Evolutionary conservation across 306 rosid genomes (phyloP), one percentile per base, ranked within the genome.

Genomic region (Urtica urens): DNA sequence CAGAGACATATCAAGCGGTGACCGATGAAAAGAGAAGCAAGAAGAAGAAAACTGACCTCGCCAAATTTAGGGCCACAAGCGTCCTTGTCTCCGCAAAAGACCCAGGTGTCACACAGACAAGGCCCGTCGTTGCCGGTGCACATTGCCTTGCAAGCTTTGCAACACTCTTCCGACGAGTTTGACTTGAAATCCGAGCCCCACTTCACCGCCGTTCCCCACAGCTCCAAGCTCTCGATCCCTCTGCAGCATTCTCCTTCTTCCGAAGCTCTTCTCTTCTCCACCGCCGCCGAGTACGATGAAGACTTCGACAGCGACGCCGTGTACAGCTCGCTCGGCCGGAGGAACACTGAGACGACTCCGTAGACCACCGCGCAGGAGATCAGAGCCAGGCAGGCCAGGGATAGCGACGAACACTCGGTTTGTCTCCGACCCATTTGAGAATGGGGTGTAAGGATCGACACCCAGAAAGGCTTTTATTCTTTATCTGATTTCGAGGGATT

Each of bases 181-280:
- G 79, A 77, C 50, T 84, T 90, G 51, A 90, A 90, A 10, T 79
- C 82, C 8, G 97, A 78, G 47, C 95, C 95, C 95, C 95, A 90
- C 64, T 84, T 90, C 58, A 90, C 97, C 31, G 95, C 77, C 2
- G 71, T 62, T 33, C 97, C 97, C 97, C 97, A 90, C 3, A 81
- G 79, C 73, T 90, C 97, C 72, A 76, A 62, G 64, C 65, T 66
- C 46, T 77, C 83, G 61, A 82, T 58, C 45, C 97, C 97, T 46
- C 81, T 66, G 21, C 95, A 90, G 44, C 97, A 84, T 23, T 41
- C 78, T 29, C 35, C 23, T 49, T 31, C 45, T 23, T 33, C 58
- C 21, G 13, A 27, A 10, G 28, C 65, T 28, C 63, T 68, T 19
- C 20, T 67, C 53, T 55, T 46, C 38, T 37, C 63, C 23, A 63